These are phyloP conservation scores for Citrullus mucosospermus DNA, from an alignment of 306 rosid genomes.

Conservation along the genomic window DNA sequence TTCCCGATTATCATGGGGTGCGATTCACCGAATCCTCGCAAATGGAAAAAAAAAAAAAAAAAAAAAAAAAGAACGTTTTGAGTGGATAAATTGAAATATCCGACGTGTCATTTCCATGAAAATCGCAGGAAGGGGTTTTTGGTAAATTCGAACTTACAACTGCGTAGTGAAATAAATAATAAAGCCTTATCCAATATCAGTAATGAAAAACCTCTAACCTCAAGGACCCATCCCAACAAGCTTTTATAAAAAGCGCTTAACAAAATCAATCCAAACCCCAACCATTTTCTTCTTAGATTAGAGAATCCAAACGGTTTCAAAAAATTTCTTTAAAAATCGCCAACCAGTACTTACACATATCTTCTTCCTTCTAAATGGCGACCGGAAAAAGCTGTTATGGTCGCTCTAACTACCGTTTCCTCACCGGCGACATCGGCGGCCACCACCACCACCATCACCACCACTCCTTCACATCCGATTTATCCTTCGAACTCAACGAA, in stretches of 20 bases:
- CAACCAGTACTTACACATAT: background rate
- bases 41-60: too few relatives aligned
- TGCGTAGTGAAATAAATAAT: background rate
- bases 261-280: background rate
- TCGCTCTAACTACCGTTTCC: conserved; percentile 37
- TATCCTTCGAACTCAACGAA: conserved; percentile 64
- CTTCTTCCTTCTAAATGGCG: conserved; percentile 32
- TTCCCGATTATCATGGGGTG: background rate
- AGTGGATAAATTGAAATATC: background rate
- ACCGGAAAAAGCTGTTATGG: conserved; percentile 32
- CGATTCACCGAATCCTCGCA: background rate
- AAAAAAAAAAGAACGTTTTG: background rate
- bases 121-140: conserved; percentile 6
- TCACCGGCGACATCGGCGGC: conserved; percentile 24
- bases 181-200: conserved; percentile 43
- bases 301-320: background rate
- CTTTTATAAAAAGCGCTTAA: conserved; percentile 3
- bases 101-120: conserved; percentile 12
- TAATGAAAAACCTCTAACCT: background rate
- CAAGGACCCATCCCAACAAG: background rate
- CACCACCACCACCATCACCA: conserved; percentile 11
- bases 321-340: background rate
- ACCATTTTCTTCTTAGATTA: background rate
- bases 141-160: background rate
- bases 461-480: conserved; percentile 21